A percentile compares a stretch with the other conserved stretches of the same genome.
Evolutionary conservation across 2,329 filamentous ascomycete genomes (phyloP).

Genomic region (Zalaria sp.): DNA sequence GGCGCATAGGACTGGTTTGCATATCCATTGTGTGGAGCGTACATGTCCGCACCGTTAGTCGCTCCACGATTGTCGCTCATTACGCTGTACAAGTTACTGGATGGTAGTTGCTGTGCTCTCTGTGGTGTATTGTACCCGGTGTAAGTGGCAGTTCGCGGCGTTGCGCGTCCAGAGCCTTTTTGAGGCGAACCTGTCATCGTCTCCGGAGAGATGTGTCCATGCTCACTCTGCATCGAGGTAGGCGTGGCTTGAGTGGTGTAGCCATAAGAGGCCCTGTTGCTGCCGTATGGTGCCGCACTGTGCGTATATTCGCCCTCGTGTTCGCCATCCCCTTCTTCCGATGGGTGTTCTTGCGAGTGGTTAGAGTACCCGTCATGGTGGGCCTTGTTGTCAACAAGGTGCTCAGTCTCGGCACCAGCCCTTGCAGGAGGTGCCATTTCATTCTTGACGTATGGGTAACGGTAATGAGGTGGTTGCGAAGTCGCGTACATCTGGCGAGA

Average conservation of each 20-base stretch:
- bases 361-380: conserved; percentile 42
- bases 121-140: conserved; percentile 67
- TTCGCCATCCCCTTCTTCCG: conserved; percentile 18
- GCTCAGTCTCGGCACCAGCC: conserved; percentile 45
- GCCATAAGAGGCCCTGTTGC: conserved; percentile 59
- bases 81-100: conserved; percentile 77
- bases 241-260: conserved; percentile 32
- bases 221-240: conserved; percentile 53
- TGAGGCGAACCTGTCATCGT: conserved; percentile 66
- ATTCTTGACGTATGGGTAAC: conserved; percentile 60
- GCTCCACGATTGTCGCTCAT: conserved; percentile 64
- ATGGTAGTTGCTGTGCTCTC: conserved; percentile 47
- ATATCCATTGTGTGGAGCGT: conserved; percentile 31
- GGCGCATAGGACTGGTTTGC: conserved; percentile 49
- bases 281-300: conserved; percentile 55
- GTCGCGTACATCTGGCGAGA: conserved; percentile 67
- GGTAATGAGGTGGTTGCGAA: conserved; percentile 51
- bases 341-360: conserved; percentile 7
- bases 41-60: conserved; percentile 47
- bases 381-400: conserved; percentile 49
- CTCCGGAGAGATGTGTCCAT: conserved; percentile 64
- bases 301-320: conserved; percentile 71
- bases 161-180: conserved; percentile 69
- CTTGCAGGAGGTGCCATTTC: conserved; percentile 77
- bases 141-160: conserved; percentile 71